These are phyloP conservation scores for Fusarium sp. DNA, from an alignment of 2,329 filamentous ascomycete species.

Conservation along the genomic window DNA sequence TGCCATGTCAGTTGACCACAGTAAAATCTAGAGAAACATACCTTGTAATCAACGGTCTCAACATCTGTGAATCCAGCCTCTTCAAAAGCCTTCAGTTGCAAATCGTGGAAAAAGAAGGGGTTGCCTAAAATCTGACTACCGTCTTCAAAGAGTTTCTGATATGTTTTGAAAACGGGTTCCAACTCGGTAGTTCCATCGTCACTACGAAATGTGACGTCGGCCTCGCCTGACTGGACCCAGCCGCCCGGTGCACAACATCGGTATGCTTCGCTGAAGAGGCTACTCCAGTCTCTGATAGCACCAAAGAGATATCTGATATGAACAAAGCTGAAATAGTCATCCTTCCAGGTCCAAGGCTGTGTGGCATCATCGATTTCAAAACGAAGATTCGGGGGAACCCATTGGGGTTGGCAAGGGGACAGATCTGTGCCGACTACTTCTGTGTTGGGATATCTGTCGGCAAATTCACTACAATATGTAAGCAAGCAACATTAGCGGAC, in stretches of 20 bases:
- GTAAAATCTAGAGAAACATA: rapidly evolving
- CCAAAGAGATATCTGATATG: background rate
- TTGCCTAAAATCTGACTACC: background rate
- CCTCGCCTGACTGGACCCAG: background rate
- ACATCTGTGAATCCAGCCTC: background rate
- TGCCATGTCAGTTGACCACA: rapidly evolving
- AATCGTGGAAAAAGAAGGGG: background rate
- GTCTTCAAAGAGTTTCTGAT: background rate
- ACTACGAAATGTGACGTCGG: background rate
- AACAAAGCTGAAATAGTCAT: background rate
- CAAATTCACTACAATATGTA: background rate
- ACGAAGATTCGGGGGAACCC: background rate
- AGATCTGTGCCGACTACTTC: background rate
- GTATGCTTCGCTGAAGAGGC: background rate
- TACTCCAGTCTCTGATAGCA: background rate
- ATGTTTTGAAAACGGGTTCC: background rate
- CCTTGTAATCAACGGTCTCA: background rate
- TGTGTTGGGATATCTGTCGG: background rate
- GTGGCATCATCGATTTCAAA: background rate
- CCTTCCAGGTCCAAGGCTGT: background rate
- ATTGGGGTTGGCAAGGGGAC: background rate
- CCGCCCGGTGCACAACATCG: background rate
- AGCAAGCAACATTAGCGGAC: too few relatives aligned
- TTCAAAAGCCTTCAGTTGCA: background rate
- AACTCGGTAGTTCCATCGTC: background rate